phyloP scores from a whole-genome alignment of 345 rosid species.

The Camelina hispida region DNA sequence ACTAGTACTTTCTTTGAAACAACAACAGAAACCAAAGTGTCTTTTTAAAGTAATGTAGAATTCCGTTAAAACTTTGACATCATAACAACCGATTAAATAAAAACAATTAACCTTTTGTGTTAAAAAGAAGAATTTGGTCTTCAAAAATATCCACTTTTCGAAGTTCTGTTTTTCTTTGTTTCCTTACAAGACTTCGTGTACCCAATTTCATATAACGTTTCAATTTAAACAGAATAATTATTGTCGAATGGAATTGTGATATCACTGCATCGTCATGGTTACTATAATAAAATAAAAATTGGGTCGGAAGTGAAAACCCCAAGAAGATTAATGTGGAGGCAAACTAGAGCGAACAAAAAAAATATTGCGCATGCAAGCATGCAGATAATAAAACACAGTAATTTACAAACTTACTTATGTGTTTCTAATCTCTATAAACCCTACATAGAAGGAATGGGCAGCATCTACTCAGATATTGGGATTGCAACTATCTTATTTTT shows the following conservation, averaged over 20 bases:
- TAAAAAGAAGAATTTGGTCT: slow-evolving; percentile 5
- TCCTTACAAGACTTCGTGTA: slow-evolving; percentile 2
- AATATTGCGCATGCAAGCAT: slow-evolving; percentile 66
- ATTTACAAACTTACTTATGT: slow-evolving; percentile 49
- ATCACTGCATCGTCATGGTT: slow-evolving; percentile 36
- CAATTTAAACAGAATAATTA: not conserved
- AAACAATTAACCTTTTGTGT: slow-evolving; percentile 24
- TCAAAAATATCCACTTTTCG: slow-evolving; percentile 19
- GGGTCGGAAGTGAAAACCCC: slow-evolving; percentile 31
- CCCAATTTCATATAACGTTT: slow-evolving; percentile 19
- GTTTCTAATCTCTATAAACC: slow-evolving; percentile 60
- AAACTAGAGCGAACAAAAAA: slow-evolving; percentile 41
- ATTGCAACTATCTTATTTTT: slow-evolving; percentile 36
- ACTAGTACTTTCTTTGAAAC: slow-evolving; percentile 2
- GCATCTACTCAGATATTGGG: slow-evolving; percentile 49
- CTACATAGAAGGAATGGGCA: slow-evolving; percentile 50
- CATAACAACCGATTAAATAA: slow-evolving; percentile 17
- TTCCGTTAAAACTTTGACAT: slow-evolving; percentile 16
- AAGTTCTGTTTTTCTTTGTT: slow-evolving; percentile 23
- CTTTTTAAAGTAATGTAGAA: slow-evolving; percentile 18
- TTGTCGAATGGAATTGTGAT: slow-evolving; percentile 18
- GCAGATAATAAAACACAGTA: slow-evolving; percentile 42
- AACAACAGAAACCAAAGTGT: not conserved
- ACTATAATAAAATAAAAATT: slow-evolving; percentile 18
- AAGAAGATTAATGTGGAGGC: slow-evolving; percentile 32